phyloP scores from a whole-genome alignment of 208 protist species.

The Borovskyia barvae region DNA sequence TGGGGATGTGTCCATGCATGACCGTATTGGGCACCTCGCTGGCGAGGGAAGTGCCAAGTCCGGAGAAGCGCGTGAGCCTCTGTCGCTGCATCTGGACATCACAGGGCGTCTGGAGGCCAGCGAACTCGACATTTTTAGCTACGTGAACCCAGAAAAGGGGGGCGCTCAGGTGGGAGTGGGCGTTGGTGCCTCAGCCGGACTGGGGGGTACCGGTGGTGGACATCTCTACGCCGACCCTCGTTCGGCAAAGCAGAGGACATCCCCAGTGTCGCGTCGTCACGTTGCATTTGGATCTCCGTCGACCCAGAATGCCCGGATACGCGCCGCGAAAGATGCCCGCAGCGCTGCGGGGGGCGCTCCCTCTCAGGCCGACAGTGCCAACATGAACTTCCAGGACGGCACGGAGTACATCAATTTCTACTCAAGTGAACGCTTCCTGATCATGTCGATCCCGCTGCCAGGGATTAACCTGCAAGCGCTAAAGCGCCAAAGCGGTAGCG shows the following conservation, averaged over 20 bases:
- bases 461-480: slow-evolving; percentile 33
- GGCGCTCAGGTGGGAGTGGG: not conserved
- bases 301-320: not conserved
- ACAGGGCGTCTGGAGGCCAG: slow-evolving; percentile 51
- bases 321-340: not conserved
- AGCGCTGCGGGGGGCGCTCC: not conserved
- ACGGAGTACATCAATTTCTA: slow-evolving; percentile 3
- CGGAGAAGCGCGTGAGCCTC: slow-evolving; percentile 3
- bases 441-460: slow-evolving; percentile 66
- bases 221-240: not conserved
- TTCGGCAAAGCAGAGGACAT: not conserved
- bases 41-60: not conserved
- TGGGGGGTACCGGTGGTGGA: not conserved
- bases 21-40: no score
- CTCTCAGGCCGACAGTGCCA: not conserved
- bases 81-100: slow-evolving; percentile 39
- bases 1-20: no score
- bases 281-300: slow-evolving; percentile 17
- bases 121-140: slow-evolving; percentile 37
- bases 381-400: not conserved
- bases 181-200: not conserved
- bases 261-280: slow-evolving; percentile 10
- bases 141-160: slow-evolving; percentile 21
- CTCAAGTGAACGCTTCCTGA: slow-evolving; percentile 34
- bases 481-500: slow-evolving; percentile 8